These are phyloP conservation scores for Populus euphratica DNA, from an alignment of 345 rosid species.

Conservation along the genomic window DNA sequence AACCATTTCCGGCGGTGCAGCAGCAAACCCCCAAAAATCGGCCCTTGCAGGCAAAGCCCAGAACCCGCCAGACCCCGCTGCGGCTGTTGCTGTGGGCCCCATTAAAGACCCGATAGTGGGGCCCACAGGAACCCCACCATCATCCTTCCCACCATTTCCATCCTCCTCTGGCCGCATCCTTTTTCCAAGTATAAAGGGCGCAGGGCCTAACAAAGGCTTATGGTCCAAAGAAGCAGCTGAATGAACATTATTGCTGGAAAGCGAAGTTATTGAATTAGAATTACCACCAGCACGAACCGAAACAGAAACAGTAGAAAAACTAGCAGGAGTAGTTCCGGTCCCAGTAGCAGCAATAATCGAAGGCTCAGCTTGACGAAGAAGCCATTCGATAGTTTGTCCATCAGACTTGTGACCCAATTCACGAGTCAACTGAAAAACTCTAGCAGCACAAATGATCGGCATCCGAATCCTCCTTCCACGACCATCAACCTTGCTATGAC, in stretches of 20 bases:
- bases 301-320: conserved; percentile 72
- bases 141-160: conserved; percentile 14
- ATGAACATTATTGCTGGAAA: background rate
- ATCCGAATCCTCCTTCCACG: conserved; percentile 94
- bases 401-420: conserved; percentile 98
- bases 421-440: conserved; percentile 92
- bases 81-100: background rate
- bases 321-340: conserved; percentile 92
- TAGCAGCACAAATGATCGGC: conserved; percentile 99
- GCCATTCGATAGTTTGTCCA: conserved; percentile 98
- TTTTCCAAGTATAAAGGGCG: conserved; percentile 90
- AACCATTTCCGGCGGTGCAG: conserved; percentile 61
- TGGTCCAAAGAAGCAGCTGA: conserved; percentile 41
- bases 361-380: conserved; percentile 99
- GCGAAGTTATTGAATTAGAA: conserved; percentile 41
- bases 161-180: conserved; percentile 41
- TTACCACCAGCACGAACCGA: conserved; percentile 57
- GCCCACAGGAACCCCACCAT: conserved; percentile 12
- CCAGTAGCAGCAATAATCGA: conserved; percentile 98
- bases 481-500: conserved; percentile 97
- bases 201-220: conserved; percentile 63
- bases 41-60: conserved; percentile 84
- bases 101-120: conserved; percentile 8
- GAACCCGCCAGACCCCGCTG: conserved; percentile 52
- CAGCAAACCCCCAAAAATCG: conserved; percentile 83